These are phyloP conservation scores for Rhamnella rubrinervis DNA, from an alignment of 331 rosid genomes.

Conservation along the genomic window DNA sequence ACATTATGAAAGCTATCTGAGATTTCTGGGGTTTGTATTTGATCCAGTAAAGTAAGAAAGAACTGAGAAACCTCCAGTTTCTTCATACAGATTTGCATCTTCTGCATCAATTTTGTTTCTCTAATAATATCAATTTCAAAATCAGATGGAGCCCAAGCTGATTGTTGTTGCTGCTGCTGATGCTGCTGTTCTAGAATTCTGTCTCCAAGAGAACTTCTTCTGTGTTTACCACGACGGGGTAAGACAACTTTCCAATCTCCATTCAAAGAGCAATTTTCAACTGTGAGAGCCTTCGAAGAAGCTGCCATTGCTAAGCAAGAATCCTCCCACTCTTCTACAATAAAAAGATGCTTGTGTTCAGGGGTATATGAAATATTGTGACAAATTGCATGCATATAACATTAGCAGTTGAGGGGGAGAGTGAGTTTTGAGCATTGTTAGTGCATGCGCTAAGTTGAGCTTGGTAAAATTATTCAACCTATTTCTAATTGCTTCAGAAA, in stretches of 20 bases:
- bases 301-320: constrained; percentile 45
- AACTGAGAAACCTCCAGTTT: constrained; percentile 57
- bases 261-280: constrained; percentile 18
- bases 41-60: constrained; percentile 49
- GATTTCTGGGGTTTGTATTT: constrained; percentile 43
- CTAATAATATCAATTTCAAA: constrained; percentile 34
- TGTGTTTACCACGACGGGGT: constrained; percentile 57
- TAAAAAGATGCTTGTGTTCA: background rate
- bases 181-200: constrained; percentile 38
- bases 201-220: constrained; percentile 26
- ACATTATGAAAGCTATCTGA: constrained; percentile 36
- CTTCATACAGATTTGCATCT: constrained; percentile 48
- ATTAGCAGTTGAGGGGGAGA: too few relatives aligned
- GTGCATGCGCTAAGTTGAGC: too few relatives aligned
- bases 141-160: constrained; percentile 67
- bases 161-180: constrained; percentile 6
- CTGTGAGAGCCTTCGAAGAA: constrained; percentile 45
- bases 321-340: background rate
- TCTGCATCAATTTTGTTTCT: constrained; percentile 56
- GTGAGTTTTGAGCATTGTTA: too few relatives aligned
- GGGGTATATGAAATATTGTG: too few relatives aligned
- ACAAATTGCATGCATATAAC: too few relatives aligned
- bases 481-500: too few relatives aligned
- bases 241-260: constrained; percentile 75
- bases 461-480: too few relatives aligned